A percentile compares a stretch with the other conserved stretches of the same genome.
phyloP scores from a whole-genome alignment of 305 asterid species.

The Fraxinus angustifolia region DNA sequence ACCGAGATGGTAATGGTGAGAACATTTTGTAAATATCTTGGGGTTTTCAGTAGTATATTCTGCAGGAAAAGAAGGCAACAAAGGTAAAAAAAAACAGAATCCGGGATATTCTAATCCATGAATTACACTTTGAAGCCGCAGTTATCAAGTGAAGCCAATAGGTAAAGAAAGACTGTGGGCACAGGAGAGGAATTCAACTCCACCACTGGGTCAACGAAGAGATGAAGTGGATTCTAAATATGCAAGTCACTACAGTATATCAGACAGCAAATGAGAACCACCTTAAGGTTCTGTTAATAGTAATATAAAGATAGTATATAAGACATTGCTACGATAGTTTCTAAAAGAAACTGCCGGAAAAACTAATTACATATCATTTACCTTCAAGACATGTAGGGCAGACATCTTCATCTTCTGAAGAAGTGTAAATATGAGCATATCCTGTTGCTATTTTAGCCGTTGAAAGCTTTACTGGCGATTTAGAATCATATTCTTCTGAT shows the following conservation, averaged over 20 bases:
- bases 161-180: not conserved
- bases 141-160: not conserved
- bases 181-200: not conserved
- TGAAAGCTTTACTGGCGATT: not conserved
- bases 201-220: not conserved
- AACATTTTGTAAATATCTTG: conserved; percentile 68
- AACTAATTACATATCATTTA: not conserved
- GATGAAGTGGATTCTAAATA: not conserved
- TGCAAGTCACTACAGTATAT: not conserved
- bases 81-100: not conserved
- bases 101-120: not conserved
- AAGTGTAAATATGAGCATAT: not conserved
- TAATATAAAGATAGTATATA: not conserved
- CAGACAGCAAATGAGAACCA: not conserved
- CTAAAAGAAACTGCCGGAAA: not conserved
- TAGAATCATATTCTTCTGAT: not conserved
- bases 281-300: not conserved
- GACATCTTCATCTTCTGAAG: not conserved
- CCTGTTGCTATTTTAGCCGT: not conserved
- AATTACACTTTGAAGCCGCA: not conserved
- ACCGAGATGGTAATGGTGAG: conserved; percentile 87
- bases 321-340: not conserved
- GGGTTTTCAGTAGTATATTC: conserved; percentile 79
- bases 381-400: not conserved
- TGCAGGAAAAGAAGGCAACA: conserved; percentile 26